Percentiles rank a stretch among this genome's conserved stretches.
Conservation (phyloP, 2,329 filamentous ascomycete genomes). For the Lanzia echinophila region DNA sequence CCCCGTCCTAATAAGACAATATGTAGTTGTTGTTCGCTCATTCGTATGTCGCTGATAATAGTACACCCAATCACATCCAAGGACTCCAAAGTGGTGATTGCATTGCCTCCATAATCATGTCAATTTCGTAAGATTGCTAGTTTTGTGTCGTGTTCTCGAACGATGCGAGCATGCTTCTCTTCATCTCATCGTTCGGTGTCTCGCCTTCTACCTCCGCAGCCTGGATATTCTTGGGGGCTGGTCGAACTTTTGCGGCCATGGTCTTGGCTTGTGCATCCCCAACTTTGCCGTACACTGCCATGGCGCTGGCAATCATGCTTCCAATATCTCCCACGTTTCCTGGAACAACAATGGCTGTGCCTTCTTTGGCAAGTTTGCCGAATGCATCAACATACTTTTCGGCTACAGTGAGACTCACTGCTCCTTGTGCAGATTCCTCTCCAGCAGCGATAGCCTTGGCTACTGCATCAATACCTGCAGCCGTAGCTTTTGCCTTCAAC, state of each 20-base stretch:
- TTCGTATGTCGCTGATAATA: slow-evolving; percentile 2
- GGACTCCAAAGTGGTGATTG: no score
- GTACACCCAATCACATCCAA: no score
- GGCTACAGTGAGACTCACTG: slow-evolving; percentile 80
- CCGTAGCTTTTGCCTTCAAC: slow-evolving; percentile 79
- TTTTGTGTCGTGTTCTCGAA: slow-evolving; percentile 36
- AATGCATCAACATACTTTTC: slow-evolving; percentile 99
- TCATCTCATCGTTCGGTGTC: slow-evolving; percentile 35
- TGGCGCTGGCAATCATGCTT: slow-evolving; percentile 91
- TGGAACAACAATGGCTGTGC: slow-evolving; percentile 90
- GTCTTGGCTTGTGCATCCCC: slow-evolving; percentile 69
- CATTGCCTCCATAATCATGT: no score
- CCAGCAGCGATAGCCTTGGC: slow-evolving; percentile 68
- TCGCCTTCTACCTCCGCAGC: slow-evolving; percentile 21
- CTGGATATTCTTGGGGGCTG: slow-evolving; percentile 32
- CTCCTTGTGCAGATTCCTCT: slow-evolving; percentile 68
- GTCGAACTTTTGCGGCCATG: slow-evolving; percentile 49
- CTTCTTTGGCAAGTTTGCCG: slow-evolving; percentile 84
- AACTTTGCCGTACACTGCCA: slow-evolving; percentile 94
- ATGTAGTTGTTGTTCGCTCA: slow-evolving; percentile 1
- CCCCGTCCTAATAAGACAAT: slow-evolving; percentile 3
- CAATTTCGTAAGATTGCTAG: slow-evolving; percentile 28
- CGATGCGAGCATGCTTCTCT: slow-evolving; percentile 41
- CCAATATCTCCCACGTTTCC: slow-evolving; percentile 96
- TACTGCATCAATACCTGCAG: slow-evolving; percentile 80